Evolutionary conservation across 441 rosid genomes (phyloP), one percentile per base, ranked within the genome.

Genomic region (Adansonia grandidieri): DNA sequence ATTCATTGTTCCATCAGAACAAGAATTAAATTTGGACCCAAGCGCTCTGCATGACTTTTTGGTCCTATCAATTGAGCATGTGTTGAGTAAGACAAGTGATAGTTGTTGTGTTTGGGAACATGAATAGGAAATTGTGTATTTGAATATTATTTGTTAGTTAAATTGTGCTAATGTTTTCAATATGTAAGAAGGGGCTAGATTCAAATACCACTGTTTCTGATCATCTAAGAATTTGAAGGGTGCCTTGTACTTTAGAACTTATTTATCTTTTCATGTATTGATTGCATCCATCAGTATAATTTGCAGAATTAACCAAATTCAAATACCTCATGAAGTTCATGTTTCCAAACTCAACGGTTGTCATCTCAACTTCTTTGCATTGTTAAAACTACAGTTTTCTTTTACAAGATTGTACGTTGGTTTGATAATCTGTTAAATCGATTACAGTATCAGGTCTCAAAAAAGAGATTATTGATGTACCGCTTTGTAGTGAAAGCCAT

Each of bases 261-360:
- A 20, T 68, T 68, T 68, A 6, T 2, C 47, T 19, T 32, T 42
- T 5, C 17, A 11, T 10, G 11, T 1, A 22, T 68, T 47, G 17
- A 47, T 5, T 47, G 73, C 57, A 6, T 47, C 73, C 57, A 5
- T 68, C 37, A 47, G 56, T 48, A 61, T 61, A 47, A 22, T 68
- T 20, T 47, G 65, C 32, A 61, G 42, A 61, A 61, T 22, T 61
- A 61, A 11, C 32, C 64, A 60, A 22, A 22, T 20, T 22, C 40
- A 60, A 22, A 22, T 60, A 9, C 40, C 40, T 40, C 14, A 22
- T 22, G 65, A 9, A 61, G 65, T 0, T 61, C 40, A 61, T 61
- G n/a, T 61, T 61, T 28, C 65, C 65, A 24, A 61, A 22, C 65
- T 61, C 37, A 61, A 22, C 65, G n/a, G n/a, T n/a, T n/a, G n/a